Conservation (phyloP, 306 rosid genomes). For the Cucurbita ficifolia region DNA sequence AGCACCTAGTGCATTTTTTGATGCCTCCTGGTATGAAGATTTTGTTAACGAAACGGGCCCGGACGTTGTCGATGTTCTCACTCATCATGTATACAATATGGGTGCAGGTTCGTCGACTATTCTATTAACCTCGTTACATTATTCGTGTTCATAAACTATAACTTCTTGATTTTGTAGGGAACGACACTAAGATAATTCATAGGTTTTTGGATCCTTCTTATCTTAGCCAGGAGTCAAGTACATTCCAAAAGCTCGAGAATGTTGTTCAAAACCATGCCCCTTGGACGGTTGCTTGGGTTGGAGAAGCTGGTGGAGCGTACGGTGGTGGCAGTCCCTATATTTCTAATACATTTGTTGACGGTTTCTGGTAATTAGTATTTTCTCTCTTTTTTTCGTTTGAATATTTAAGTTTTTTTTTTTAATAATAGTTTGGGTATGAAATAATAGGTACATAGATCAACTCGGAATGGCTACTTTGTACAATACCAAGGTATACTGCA, state of each 20-base stretch:
- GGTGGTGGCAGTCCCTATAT: constrained; percentile 60
- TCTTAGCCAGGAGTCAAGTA: constrained; percentile 28
- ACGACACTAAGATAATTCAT: constrained; percentile 29
- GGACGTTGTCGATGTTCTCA: constrained; percentile 31
- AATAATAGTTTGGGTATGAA: background rate
- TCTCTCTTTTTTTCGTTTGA: too few relatives aligned
- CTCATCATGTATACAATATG: constrained; percentile 71
- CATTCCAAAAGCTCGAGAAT: constrained; percentile 28
- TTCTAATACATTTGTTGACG: constrained; percentile 54
- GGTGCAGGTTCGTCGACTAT: constrained; percentile 52
- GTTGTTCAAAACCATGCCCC: constrained; percentile 43
- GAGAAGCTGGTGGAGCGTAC: constrained; percentile 89
- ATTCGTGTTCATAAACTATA: background rate
- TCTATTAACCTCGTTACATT: too few relatives aligned
- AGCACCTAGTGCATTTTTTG: constrained; percentile 83
- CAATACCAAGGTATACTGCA: background rate
- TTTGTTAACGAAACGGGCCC: constrained; percentile 55
- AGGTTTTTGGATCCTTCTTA: constrained; percentile 41
- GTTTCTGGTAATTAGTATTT: constrained; percentile 57
- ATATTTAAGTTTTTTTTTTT: background rate
- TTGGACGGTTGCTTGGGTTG: constrained; percentile 83
- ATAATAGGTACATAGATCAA: background rate
- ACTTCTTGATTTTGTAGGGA: constrained; percentile 21
- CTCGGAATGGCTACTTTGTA: background rate
- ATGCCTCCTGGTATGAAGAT: constrained; percentile 42